Evolutionary conservation across 2,329 filamentous ascomycete genomes (phyloP), one percentile per base, ranked within the genome.

Genomic region (Helminthosporium solani): DNA sequence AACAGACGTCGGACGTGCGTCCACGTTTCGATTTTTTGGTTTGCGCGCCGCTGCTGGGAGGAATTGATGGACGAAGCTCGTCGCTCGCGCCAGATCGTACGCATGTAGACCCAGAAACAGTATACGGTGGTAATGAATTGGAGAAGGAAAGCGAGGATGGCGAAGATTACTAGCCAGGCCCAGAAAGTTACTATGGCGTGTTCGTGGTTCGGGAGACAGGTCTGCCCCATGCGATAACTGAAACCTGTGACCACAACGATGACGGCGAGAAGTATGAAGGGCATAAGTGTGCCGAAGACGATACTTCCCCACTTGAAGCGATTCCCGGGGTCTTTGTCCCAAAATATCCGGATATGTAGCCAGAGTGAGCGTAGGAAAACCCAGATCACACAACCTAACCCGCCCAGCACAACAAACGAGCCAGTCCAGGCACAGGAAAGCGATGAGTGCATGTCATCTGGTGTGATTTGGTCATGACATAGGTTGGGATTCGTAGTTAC

Each of bases 381-480:
- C 90, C 90, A 96, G 69, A 91, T 81, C 15, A 92, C 82, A 37
- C 83, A 85, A 31, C 81, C 78, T 81, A 88, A 89, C 31, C 88
- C 88, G 35, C 91, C 91, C 21, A 89, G 79, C 20, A 94, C 78
- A 25, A 95, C 71, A 44, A 95, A 81, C 1, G 86, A 78, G 2
- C 90, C 90, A 0, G 88, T 92, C 42, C 88, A 83, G 3, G 88
- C 90, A 63, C 91, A 96, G 3, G 88, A 82, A 15, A 81, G 72
- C 64, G 80, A 85, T 11, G 82, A 85, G 44, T 80, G 73, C 87
- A 95, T 94, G 61, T 87, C 86, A 59, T 95, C 81, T 0, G 91
- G 91, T 0, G 91, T 96, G 61, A 96, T 95, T 18, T 76, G 74
- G 66, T 96, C 87, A 65, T 81, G 85, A 70, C 91, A 96, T 71